Evolutionary conservation across 1,284 basidiomycete species (phyloP).

Genomic region (Golubevia sp.): DNA sequence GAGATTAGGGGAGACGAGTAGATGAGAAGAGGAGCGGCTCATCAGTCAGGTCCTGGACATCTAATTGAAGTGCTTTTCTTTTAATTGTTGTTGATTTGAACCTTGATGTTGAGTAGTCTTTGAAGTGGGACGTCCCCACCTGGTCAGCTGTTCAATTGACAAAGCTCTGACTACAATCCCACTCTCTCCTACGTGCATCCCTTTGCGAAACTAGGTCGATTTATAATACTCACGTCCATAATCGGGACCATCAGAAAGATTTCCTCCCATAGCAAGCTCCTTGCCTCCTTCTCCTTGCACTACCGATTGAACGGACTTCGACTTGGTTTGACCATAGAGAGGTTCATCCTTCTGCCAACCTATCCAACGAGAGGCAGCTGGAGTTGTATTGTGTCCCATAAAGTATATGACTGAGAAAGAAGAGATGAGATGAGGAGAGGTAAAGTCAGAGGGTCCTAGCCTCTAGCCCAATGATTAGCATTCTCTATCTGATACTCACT

Average conservation of each 20-base stretch:
- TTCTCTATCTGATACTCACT: background rate
- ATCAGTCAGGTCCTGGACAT: background rate
- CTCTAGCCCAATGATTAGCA: too few relatives aligned
- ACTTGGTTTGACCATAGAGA: background rate
- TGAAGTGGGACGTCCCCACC: too few relatives aligned
- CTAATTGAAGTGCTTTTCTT: background rate
- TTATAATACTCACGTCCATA: too few relatives aligned
- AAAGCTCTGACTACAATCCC: too few relatives aligned
- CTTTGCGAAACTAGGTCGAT: too few relatives aligned
- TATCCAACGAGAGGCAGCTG: background rate
- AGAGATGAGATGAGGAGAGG: background rate
- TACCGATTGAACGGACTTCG: background rate
- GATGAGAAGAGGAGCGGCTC: background rate
- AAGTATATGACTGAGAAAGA: background rate
- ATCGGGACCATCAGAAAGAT: too few relatives aligned
- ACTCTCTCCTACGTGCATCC: too few relatives aligned
- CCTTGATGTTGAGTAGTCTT: background rate
- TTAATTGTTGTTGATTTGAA: background rate
- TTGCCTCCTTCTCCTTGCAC: background rate
- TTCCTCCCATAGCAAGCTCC: too few relatives aligned
- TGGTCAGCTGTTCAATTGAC: too few relatives aligned
- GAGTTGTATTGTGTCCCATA: background rate
- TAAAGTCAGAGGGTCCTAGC: too few relatives aligned
- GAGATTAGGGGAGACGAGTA: background rate
- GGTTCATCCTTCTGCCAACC: background rate